phyloP scores from a whole-genome alignment of 78 protist genomes.

The Guillardia theta region DNA sequence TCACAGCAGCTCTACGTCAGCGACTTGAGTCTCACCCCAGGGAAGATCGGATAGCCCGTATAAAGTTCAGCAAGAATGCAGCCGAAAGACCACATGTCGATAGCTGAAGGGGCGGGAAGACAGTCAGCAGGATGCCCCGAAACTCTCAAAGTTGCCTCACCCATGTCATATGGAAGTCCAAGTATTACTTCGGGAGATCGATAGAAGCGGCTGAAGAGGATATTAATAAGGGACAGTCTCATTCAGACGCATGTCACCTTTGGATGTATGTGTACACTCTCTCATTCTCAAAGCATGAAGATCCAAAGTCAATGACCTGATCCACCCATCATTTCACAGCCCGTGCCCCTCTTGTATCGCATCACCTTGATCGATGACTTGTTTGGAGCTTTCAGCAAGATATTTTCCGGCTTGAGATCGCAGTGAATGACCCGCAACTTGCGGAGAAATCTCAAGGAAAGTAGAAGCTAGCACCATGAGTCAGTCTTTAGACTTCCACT shows the following conservation, averaged over 20 bases:
- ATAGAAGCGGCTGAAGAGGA: no score
- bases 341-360: neutral
- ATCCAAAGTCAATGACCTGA: conserved; percentile 90
- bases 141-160: no score
- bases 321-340: no score
- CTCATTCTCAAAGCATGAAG: conserved; percentile 89
- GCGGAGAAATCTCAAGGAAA: conserved; percentile 70
- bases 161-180: conserved; percentile 76
- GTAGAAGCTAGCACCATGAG: conserved; percentile 89
- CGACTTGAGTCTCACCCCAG: no score
- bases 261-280: conserved; percentile 73
- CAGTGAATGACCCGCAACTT: conserved; percentile 89
- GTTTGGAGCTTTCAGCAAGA: conserved; percentile 76
- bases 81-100: conserved; percentile 98
- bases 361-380: conserved; percentile 4
- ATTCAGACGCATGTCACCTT: no score
- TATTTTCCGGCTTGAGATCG: conserved; percentile 92
- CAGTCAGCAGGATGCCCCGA: no score
- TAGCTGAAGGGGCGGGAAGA: no score
- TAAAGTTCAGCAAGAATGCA: conserved; percentile 40
- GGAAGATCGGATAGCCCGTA: conserved; percentile 88
- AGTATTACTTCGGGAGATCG: conserved; percentile 52
- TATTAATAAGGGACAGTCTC: no score
- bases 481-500: no score
- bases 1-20: no score